phyloP scores from a whole-genome alignment of 345 rosid species.

The Eucalyptus cloeziana region DNA sequence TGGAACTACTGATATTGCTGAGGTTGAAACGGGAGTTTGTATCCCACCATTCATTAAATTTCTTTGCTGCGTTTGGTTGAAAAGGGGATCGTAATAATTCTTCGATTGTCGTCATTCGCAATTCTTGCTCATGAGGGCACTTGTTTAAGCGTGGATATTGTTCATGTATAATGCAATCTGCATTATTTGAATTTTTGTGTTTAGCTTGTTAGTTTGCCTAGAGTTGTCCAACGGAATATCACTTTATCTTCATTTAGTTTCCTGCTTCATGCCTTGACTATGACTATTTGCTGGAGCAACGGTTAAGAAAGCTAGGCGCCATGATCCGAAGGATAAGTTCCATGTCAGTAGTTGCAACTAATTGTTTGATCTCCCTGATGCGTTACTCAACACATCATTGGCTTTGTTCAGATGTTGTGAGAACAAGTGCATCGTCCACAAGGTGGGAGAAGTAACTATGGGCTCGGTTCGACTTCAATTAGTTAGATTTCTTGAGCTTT shows the following conservation, averaged over 20 bases:
- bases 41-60: background rate
- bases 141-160: background rate
- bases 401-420: background rate
- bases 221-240: background rate
- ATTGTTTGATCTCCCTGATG: background rate
- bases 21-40: background rate
- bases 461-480: background rate
- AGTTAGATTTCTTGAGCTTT: background rate
- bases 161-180: background rate
- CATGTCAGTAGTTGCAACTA: background rate
- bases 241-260: background rate
- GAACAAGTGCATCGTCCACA: background rate
- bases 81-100: background rate
- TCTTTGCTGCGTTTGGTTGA: background rate
- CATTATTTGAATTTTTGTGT: background rate
- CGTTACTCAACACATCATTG: background rate
- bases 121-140: background rate
- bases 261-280: background rate
- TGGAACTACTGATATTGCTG: background rate
- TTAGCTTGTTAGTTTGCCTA: background rate
- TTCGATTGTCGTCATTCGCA: background rate
- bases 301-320: background rate
- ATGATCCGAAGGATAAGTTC: background rate
- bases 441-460: background rate
- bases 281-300: background rate